A percentile compares a stretch with the other conserved stretches of the same genome.
Evolutionary conservation across 2,329 filamentous ascomycete species (phyloP).

Genomic region (Pleoardoris graminearum): DNA sequence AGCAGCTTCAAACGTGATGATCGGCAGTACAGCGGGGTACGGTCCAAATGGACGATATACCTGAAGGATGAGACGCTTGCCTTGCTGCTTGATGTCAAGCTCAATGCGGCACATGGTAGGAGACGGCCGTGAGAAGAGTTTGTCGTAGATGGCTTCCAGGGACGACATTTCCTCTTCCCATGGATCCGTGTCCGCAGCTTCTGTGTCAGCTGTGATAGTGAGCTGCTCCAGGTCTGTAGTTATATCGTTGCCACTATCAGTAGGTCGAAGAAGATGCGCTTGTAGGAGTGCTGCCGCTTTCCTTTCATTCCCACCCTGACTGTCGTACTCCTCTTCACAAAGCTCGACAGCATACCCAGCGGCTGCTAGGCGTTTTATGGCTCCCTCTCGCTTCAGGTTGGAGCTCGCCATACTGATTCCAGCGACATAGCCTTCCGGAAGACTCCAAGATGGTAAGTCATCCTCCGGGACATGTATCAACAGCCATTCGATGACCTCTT

Average conservation of each 20-base stretch:
- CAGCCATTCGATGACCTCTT: constrained; percentile 94
- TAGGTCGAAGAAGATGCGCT: constrained; percentile 59
- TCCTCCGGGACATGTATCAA: constrained; percentile 97
- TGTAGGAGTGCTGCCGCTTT: constrained; percentile 81
- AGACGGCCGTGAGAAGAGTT: constrained; percentile 59
- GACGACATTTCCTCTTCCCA: constrained; percentile 89
- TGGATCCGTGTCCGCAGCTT: constrained; percentile 55
- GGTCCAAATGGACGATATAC: constrained; percentile 68
- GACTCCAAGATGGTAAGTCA: constrained; percentile 87
- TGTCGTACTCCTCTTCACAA: constrained; percentile 76
- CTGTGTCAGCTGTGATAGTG: constrained; percentile 46
- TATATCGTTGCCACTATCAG: constrained; percentile 33
- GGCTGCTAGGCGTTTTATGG: constrained; percentile 77
- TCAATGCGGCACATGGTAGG: constrained; percentile 70
- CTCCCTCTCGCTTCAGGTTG: constrained; percentile 78
- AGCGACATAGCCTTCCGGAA: constrained; percentile 89
- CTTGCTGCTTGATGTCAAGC: constrained; percentile 57
- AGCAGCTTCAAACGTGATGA: constrained; percentile 68
- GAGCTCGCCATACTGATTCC: constrained; percentile 84
- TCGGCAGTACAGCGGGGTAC: constrained; percentile 71
- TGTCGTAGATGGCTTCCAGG: constrained; percentile 82
- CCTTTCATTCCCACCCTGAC: constrained; percentile 71
- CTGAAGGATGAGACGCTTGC: constrained; percentile 59
- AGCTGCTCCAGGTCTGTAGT: constrained; percentile 40
- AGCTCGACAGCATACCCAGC: constrained; percentile 86